A percentile compares a stretch with the other conserved stretches of the same genome.
These are phyloP conservation scores for Cucurbita moschata DNA, from an alignment of 306 rosid species.

Conservation along the genomic window DNA sequence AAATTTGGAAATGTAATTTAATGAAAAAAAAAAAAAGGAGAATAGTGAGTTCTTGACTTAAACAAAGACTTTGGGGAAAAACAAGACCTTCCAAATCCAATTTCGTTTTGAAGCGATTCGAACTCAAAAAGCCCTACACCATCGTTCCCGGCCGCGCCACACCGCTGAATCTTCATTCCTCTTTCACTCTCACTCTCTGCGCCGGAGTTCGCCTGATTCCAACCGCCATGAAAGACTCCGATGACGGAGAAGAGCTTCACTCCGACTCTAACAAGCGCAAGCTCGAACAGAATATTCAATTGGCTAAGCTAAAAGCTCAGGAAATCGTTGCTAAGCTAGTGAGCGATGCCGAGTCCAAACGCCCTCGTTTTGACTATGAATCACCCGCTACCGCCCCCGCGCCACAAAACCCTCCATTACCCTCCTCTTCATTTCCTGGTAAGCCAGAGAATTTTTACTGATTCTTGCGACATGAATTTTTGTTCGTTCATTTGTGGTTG, in stretches of 20 bases:
- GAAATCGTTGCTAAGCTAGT: constrained; percentile 35
- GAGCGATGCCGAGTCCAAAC: constrained; percentile 35
- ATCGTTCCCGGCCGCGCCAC: not conserved
- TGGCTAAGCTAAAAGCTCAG: constrained; percentile 36
- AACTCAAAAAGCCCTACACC: not conserved
- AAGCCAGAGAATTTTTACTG: not conserved
- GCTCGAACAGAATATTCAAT: constrained; percentile 27
- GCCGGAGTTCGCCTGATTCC: constrained; percentile 6
- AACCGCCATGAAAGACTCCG: constrained; percentile 22
- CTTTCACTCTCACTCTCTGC: not conserved
- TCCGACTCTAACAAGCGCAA: constrained; percentile 25
- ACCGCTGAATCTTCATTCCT: not conserved
- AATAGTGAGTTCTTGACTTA: not conserved
- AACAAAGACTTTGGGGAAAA: not conserved
- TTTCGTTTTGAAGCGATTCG: not conserved
- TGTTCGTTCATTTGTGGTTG: not conserved
- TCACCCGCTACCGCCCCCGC: constrained; percentile 10
- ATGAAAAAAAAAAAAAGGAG: no score
- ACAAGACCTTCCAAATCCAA: not conserved
- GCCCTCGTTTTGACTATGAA: constrained; percentile 22
- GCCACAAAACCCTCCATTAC: not conserved
- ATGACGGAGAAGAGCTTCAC: not conserved
- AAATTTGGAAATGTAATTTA: no score
- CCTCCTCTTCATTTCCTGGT: constrained; percentile 20
- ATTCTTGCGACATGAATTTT: no score